Base-by-base conservation (phyloP, 345 rosid species). In the Rubroshorea leprosula region DNA sequence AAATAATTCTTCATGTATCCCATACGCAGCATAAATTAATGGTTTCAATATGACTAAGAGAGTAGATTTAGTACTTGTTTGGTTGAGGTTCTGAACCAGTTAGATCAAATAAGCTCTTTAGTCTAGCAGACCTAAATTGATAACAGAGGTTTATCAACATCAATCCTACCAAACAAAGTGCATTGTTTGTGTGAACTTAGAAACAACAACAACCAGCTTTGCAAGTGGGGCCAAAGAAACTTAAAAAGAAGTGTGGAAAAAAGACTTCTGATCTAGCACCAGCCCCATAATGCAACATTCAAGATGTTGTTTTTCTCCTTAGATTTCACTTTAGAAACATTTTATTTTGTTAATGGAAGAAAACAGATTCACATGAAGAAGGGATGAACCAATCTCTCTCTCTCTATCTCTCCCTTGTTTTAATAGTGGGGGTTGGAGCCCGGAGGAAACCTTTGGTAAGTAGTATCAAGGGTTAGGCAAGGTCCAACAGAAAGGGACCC, bases 401-500 rank as follows among this genome's bases (percentile, higher is more conserved):
- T 49, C 49, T 51, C 58, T 51, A n/a, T n/a, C n/a, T n/a, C n/a
- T n/a, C n/a, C n/a, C n/a, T n/a, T n/a, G n/a, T 54, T 23, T 50
- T 57, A 70, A 68, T 61, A 46, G 65, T 71, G 74, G 71, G 18
- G 59, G 77, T 63, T 66, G 84, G 78, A n/a, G n/a, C n/a, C n/a
- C n/a, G n/a, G n/a, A 68, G 64, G 65, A 56, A 57, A 49, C 45
- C 49, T 54, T 65, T 22, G 41, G 41, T 35, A 13, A 35, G 41
- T 60, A 64, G 60, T 63, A 27, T 61, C 71, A 67, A 66, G 71
- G 18, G 68, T 50, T 67, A 57, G 76, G 78, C 62, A 60, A 29
- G 9, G 61, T 53, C 83, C 76, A 78, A 67, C 79, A 60, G 44
- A 66, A 38, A 2, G 49, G 83, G 80, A 49, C 86, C 81, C 76